Evolutionary conservation across 2,329 filamentous ascomycete genomes (phyloP).

Genomic region (Alternaria viburni): DNA sequence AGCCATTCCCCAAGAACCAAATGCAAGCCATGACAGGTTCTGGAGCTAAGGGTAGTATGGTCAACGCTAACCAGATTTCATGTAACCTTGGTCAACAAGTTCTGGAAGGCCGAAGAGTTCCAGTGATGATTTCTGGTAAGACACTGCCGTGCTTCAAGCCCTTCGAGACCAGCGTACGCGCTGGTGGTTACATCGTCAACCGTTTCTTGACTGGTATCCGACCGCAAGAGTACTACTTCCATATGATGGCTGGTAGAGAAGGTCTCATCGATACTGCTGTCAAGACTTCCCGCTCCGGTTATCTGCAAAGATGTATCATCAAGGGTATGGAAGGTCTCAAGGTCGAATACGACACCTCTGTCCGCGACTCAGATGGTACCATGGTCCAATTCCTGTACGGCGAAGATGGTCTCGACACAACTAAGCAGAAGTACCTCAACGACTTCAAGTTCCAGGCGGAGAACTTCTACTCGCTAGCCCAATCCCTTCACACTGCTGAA

Average conservation of each 20-base stretch:
- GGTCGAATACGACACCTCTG: slow-evolving; percentile 91
- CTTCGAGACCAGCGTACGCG: slow-evolving; percentile 86
- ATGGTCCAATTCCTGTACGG: slow-evolving; percentile 96
- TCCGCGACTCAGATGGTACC: slow-evolving; percentile 90
- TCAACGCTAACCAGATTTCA: slow-evolving; percentile 97
- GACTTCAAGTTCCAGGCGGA: slow-evolving; percentile 90
- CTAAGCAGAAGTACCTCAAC: slow-evolving; percentile 88
- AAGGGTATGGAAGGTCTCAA: slow-evolving; percentile 97
- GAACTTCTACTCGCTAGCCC: slow-evolving; percentile 81
- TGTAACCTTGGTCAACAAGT: slow-evolving; percentile 98
- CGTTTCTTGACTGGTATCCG: slow-evolving; percentile 98
- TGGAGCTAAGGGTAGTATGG: slow-evolving; percentile 88
- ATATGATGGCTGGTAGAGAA: slow-evolving; percentile 98
- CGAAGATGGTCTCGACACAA: slow-evolving; percentile 92
- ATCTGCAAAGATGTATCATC: slow-evolving; percentile 94
- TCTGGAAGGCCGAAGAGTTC: slow-evolving; percentile 91
- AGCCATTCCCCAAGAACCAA: slow-evolving; percentile 94
- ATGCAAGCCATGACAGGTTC: slow-evolving; percentile 99
- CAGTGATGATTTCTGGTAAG: slow-evolving; percentile 97
- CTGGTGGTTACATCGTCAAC: slow-evolving; percentile 91
- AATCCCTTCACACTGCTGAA: slow-evolving; percentile 73
- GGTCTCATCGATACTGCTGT: slow-evolving; percentile 98
- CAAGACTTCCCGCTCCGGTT: slow-evolving; percentile 96
- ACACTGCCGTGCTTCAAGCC: slow-evolving; percentile 92
- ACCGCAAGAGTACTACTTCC: slow-evolving; percentile 98